phyloP scores from a whole-genome alignment of 441 rosid species.

The Croton setiger region DNA sequence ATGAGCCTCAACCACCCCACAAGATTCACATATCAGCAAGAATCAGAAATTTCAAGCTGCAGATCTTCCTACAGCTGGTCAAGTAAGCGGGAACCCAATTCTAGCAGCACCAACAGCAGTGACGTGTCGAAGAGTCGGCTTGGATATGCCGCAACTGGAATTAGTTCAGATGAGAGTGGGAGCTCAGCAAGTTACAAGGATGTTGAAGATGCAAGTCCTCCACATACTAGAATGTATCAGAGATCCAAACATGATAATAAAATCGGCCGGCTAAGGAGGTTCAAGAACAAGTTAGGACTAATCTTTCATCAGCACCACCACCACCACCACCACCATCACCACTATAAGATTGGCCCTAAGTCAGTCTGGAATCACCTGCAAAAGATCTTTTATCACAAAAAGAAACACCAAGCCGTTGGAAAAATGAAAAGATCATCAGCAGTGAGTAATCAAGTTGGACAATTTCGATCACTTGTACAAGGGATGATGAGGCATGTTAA shows the following conservation, averaged over 20 bases:
- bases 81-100: constrained; percentile 19
- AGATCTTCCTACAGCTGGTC: constrained; percentile 29
- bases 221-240: constrained; percentile 8
- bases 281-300: constrained; percentile 49
- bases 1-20: too few relatives aligned
- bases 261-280: constrained; percentile 35
- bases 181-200: constrained; percentile 21
- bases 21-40: too few relatives aligned
- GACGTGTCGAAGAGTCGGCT: constrained; percentile 2
- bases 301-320: constrained; percentile 60
- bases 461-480: constrained; percentile 39
- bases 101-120: constrained; percentile 21
- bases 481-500: constrained; percentile 41
- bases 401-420: constrained; percentile 19
- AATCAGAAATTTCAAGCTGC: constrained; percentile 15
- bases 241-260: constrained; percentile 22
- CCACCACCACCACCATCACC: constrained; percentile 32
- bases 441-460: constrained; percentile 28
- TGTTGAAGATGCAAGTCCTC: constrained; percentile 2
- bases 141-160: constrained; percentile 15
- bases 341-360: too few relatives aligned
- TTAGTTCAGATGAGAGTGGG: constrained; percentile 19
- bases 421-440: constrained; percentile 18
- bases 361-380: constrained; percentile 39
- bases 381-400: constrained; percentile 26